phyloP scores from a whole-genome alignment of 2,329 filamentous ascomycete genomes.

The Geosmithia putterillii region DNA sequence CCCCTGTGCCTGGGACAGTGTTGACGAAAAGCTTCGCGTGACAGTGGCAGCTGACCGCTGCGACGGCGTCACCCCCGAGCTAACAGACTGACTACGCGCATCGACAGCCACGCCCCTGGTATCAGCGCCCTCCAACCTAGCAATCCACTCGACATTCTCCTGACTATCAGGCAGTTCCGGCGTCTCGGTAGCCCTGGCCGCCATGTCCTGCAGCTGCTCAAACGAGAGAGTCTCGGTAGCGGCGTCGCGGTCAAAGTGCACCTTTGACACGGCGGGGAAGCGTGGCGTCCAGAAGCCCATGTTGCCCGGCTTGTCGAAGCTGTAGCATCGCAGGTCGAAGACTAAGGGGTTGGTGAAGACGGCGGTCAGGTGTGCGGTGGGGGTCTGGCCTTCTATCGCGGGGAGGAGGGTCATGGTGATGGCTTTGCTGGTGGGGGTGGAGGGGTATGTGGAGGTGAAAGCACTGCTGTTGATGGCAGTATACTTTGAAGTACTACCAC shows the following conservation, averaged over 20 bases:
- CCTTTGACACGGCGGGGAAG: slow-evolving; percentile 64
- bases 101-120: slow-evolving; percentile 29
- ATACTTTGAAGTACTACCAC: too few relatives aligned
- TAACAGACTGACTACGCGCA: slow-evolving; percentile 24
- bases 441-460: too few relatives aligned
- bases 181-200: slow-evolving; percentile 38
- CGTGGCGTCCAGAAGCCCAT: slow-evolving; percentile 61
- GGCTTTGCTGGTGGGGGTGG: slow-evolving; percentile 2
- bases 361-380: slow-evolving; percentile 21
- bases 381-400: slow-evolving; percentile 26
- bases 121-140: slow-evolving; percentile 44
- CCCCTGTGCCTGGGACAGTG: too few relatives aligned
- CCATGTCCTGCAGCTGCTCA: slow-evolving; percentile 55
- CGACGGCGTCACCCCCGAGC: slow-evolving; percentile 3
- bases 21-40: background rate
- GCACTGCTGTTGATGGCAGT: too few relatives aligned
- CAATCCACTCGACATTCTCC: slow-evolving; percentile 49
- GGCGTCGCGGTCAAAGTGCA: slow-evolving; percentile 64
- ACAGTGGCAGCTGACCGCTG: too few relatives aligned
- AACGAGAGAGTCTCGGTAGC: slow-evolving; percentile 59
- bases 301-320: slow-evolving; percentile 61
- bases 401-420: slow-evolving; percentile 35
- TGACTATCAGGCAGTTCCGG: slow-evolving; percentile 42
- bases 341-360: slow-evolving; percentile 62
- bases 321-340: slow-evolving; percentile 69